Evolutionary conservation across 441 rosid species (phyloP).

Genomic region (Kokia cookei): DNA sequence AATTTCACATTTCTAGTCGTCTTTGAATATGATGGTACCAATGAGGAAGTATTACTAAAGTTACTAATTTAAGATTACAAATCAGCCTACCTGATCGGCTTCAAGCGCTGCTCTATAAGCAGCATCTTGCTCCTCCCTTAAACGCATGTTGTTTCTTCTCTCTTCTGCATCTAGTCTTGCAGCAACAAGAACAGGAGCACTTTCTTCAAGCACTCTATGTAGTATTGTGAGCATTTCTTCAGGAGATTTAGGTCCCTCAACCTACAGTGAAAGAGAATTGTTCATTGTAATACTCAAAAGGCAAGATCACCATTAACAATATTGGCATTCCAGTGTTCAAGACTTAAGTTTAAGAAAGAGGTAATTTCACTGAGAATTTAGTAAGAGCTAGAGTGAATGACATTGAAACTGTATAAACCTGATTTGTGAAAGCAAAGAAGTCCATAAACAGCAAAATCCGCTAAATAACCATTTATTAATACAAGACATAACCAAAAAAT

Average conservation of each 20-base stretch:
- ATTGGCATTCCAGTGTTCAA: not conserved
- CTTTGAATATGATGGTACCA: not conserved
- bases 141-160: slow-evolving; percentile 67
- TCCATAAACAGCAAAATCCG: not conserved
- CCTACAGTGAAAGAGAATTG: slow-evolving; percentile 35
- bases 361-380: not conserved
- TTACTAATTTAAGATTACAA: not conserved
- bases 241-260: slow-evolving; percentile 88
- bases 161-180: slow-evolving; percentile 94
- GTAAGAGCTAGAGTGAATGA: not conserved
- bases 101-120: slow-evolving; percentile 96
- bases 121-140: slow-evolving; percentile 98
- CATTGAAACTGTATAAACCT: not conserved
- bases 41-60: not conserved
- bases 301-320: not conserved
- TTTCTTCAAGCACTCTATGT: slow-evolving; percentile 91
- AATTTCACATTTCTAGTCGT: not conserved
- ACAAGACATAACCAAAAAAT: not conserved
- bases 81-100: slow-evolving; percentile 78
- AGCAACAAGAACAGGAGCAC: slow-evolving; percentile 74
- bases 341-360: not conserved
- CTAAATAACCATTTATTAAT: not conserved
- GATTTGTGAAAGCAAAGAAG: not conserved
- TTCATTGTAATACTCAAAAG: not conserved
- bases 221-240: slow-evolving; percentile 67